phyloP scores from a whole-genome alignment of 192 early-diverging fungal genomes.

The Linnemannia exigua region DNA sequence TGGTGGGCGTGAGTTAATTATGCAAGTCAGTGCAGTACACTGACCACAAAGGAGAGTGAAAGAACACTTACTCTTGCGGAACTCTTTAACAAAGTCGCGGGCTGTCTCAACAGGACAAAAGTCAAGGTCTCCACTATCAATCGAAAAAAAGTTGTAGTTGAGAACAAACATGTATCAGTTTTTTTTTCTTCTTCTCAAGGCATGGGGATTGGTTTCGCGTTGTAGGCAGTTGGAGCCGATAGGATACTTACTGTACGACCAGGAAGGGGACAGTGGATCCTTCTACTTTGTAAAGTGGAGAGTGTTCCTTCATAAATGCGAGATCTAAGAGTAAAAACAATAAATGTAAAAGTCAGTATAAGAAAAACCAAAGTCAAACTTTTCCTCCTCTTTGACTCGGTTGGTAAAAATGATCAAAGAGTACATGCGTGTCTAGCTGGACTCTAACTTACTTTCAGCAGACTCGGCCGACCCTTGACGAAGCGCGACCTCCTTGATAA shows the following conservation, averaged over 20 bases:
- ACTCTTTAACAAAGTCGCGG: slow-evolving; percentile 48
- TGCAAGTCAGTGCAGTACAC: too few relatives aligned
- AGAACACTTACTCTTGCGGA: slow-evolving; percentile 37
- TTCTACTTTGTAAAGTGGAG: slow-evolving; percentile 37
- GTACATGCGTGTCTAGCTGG: too few relatives aligned
- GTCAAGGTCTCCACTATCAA: slow-evolving; percentile 50
- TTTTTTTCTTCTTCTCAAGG: too few relatives aligned
- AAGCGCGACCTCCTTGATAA: slow-evolving; percentile 57
- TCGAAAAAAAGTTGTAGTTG: background rate
- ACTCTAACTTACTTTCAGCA: slow-evolving; percentile 39
- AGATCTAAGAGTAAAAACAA: slow-evolving; percentile 19
- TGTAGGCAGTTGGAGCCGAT: too few relatives aligned
- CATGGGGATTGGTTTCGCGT: too few relatives aligned
- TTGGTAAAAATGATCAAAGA: too few relatives aligned
- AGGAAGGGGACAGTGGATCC: slow-evolving; percentile 49
- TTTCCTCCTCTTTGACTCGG: too few relatives aligned
- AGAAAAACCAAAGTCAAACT: background rate
- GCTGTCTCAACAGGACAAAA: slow-evolving; percentile 32
- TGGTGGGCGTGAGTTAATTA: too few relatives aligned
- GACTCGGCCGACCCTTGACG: slow-evolving; percentile 42
- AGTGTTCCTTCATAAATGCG: slow-evolving; percentile 48
- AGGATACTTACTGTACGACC: slow-evolving; percentile 51
- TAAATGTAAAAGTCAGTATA: background rate
- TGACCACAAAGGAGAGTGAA: too few relatives aligned
- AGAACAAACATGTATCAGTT: slow-evolving; percentile 10